Evolutionary conservation across 1,284 basidiomycete species (phyloP).

Genomic region (Inonotus obliquus): DNA sequence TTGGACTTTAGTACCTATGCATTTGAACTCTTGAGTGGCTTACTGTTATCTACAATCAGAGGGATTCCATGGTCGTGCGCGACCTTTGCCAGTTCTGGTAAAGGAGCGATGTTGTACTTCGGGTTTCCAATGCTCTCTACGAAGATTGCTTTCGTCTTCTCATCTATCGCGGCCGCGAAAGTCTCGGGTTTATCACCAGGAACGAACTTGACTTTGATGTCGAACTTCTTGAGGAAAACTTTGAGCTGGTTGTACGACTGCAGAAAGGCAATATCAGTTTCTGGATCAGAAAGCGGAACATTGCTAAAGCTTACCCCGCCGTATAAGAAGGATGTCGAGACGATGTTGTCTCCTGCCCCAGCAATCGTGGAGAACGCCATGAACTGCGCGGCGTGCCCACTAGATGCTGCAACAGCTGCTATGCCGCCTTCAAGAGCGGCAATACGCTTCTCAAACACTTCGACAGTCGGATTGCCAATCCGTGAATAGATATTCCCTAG

Average conservation of each 20-base stretch:
- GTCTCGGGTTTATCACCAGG: conserved; percentile 54
- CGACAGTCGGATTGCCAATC: conserved; percentile 83
- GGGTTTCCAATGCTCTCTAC: conserved; percentile 88
- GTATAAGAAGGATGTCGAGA: conserved; percentile 67
- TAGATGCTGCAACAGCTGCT: conserved; percentile 75
- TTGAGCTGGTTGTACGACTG: conserved; percentile 89
- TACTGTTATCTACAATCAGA: conserved; percentile 80
- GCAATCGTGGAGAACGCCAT: conserved; percentile 69
- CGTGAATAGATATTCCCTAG: conserved; percentile 76
- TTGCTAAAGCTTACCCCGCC: conserved; percentile 49
- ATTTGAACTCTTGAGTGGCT: background rate
- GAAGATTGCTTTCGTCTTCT: conserved; percentile 73
- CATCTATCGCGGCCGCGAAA: conserved; percentile 72
- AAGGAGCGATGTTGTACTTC: conserved; percentile 69
- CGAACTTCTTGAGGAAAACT: conserved; percentile 76
- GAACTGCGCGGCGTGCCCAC: conserved; percentile 82
- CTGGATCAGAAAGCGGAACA: background rate
- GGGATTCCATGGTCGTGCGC: conserved; percentile 77
- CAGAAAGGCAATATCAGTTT: background rate
- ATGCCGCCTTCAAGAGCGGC: conserved; percentile 80
- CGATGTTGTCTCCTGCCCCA: conserved; percentile 75
- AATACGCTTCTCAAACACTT: conserved; percentile 83
- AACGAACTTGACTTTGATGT: conserved; percentile 78
- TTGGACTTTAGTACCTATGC: background rate
- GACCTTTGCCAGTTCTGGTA: conserved; percentile 72